phyloP scores from a whole-genome alignment of 202 grass and related monocot species.

The Carex arenaria region DNA sequence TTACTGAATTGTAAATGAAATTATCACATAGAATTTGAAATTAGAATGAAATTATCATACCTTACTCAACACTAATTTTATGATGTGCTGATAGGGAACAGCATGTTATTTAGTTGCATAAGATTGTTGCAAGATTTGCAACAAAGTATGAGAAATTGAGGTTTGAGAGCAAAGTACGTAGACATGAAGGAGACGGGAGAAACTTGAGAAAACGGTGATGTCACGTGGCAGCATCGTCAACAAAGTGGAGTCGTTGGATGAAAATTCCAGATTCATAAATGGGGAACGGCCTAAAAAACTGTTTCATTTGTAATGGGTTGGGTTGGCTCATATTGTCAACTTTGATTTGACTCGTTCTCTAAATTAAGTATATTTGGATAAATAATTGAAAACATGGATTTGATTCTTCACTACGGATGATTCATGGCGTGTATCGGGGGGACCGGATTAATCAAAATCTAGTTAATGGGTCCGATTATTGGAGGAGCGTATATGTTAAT shows the following conservation, averaged over 20 bases:
- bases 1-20: too few species aligned
- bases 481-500: too few species aligned
- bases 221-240: not conserved
- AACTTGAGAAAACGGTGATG: not conserved
- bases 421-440: too few species aligned
- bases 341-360: not conserved
- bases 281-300: not conserved
- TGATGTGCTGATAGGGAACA: too few species aligned
- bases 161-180: not conserved
- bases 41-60: too few species aligned
- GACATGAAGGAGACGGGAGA: not conserved
- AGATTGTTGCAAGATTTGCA: not conserved
- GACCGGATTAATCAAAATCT: too few species aligned
- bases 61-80: too few species aligned
- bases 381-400: not conserved
- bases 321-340: constrained; percentile 1
- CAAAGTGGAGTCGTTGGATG: not conserved
- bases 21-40: too few species aligned
- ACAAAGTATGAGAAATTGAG: not conserved
- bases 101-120: not conserved
- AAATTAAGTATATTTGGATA: not conserved
- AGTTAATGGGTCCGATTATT: too few species aligned
- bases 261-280: not conserved
- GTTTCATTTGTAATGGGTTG: not conserved
- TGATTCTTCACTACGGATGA: not conserved